phyloP scores from a whole-genome alignment of 805 yeast genomes.

The Helenozyma rhizophorensis region DNA sequence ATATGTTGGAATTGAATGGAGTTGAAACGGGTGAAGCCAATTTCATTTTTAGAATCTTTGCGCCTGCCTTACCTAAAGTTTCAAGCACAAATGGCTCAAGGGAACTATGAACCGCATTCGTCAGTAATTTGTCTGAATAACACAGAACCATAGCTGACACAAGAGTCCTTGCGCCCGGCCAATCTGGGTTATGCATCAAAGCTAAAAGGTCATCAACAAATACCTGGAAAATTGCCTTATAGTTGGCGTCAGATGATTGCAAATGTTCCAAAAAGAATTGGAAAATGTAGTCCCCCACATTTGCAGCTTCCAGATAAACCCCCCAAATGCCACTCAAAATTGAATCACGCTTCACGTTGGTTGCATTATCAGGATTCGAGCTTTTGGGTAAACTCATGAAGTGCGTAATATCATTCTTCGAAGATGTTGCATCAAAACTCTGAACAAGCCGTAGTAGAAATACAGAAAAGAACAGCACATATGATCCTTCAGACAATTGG shows the following conservation, averaged over 20 bases:
- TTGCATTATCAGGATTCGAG: constrained; percentile 3
- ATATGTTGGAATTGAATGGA: too few species aligned
- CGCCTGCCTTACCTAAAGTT: constrained; percentile 5
- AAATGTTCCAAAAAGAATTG: constrained; percentile 7
- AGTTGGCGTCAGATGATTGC: constrained; percentile 2
- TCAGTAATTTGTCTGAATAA: constrained; percentile 1
- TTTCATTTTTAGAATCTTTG: constrained; percentile 3
- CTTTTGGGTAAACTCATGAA: constrained; percentile 4
- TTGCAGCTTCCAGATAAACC: constrained; percentile 1
- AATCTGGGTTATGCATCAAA: constrained; percentile 52
- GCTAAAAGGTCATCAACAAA: constrained; percentile 53
- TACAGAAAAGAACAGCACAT: constrained; percentile 46
- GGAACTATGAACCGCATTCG: constrained; percentile 1
- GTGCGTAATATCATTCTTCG: constrained; percentile 2
- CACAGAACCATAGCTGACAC: constrained; percentile 1
- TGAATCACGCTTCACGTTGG: constrained; percentile 5
- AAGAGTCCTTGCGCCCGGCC: constrained; percentile 50
- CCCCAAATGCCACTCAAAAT: constrained; percentile 1
- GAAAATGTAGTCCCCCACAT: constrained; percentile 3
- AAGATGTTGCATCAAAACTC: constrained; percentile 20
- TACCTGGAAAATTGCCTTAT: constrained; percentile 5
- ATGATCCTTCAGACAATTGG: constrained; percentile 40
- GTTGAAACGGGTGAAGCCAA: too few species aligned
- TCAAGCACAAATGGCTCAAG: constrained; percentile 11
- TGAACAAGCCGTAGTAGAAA: constrained; percentile 42